These are phyloP conservation scores for Annulohypoxylon truncatum DNA, from an alignment of 2,329 filamentous ascomycete species.

Conservation along the genomic window DNA sequence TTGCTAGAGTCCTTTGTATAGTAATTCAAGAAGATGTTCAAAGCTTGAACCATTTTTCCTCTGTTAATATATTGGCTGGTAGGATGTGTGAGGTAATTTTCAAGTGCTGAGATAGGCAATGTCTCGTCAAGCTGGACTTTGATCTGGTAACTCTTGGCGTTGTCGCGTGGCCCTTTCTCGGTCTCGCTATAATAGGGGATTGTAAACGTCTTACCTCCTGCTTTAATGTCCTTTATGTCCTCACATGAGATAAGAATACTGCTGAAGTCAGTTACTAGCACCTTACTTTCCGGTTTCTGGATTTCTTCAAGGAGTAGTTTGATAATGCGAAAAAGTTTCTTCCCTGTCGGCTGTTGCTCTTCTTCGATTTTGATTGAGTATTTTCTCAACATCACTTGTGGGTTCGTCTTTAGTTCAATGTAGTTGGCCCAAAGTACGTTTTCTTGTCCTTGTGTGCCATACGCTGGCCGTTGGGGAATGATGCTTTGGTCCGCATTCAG, in stretches of 20 bases:
- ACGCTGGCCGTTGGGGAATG: neutral
- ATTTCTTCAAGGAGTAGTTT: neutral
- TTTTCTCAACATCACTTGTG: neutral
- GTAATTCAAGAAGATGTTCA: constrained; percentile 49
- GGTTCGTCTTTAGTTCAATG: neutral
- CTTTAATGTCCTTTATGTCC: constrained; percentile 28
- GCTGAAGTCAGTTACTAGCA: constrained; percentile 52
- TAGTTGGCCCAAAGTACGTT: constrained; percentile 12
- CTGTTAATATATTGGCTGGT: constrained; percentile 37
- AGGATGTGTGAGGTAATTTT: constrained; percentile 44
- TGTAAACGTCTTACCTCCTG: neutral
- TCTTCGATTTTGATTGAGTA: neutral
- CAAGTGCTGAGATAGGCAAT: constrained; percentile 41
- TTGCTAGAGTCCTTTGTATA: constrained; percentile 44
- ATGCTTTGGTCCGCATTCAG: neutral
- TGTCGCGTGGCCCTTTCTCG: constrained; percentile 43
- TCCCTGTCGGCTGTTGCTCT: constrained; percentile 7
- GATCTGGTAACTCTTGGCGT: constrained; percentile 37
- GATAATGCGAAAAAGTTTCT: constrained; percentile 17
- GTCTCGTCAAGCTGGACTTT: constrained; percentile 41
- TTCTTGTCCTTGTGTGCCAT: neutral
- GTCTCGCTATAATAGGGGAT: constrained; percentile 31
- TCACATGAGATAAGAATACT: constrained; percentile 45
- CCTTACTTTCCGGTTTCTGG: neutral
- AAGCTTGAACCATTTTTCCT: constrained; percentile 37